Evolutionary conservation across 768 basidiomycete species (phyloP).

Genomic region (Cystofilobasidium bisporidii): DNA sequence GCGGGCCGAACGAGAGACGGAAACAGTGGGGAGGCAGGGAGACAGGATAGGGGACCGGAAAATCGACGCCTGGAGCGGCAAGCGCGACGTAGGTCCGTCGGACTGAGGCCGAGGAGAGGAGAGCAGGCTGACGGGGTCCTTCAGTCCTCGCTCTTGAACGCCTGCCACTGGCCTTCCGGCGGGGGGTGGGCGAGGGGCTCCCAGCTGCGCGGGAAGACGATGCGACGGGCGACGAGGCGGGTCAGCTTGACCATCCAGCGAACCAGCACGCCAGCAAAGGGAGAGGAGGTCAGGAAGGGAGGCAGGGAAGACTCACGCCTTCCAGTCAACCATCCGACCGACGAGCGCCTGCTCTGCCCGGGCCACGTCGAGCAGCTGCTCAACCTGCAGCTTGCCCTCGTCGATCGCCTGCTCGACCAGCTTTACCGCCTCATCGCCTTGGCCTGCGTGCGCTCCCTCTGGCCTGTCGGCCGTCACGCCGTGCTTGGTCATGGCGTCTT

Average conservation of each 20-base stretch:
- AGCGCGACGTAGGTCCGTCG: too few species aligned
- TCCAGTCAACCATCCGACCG: conserved; percentile 85
- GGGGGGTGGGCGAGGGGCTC: conserved; percentile 75
- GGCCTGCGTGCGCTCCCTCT: conserved; percentile 44
- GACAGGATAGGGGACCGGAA: too few species aligned
- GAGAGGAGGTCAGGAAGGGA: conserved; percentile 3
- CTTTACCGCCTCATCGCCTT: conserved; percentile 37
- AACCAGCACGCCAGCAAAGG: conserved; percentile 8
- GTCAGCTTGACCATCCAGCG: conserved; percentile 5
- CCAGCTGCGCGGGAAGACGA: conserved; percentile 51
- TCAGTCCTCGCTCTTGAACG: conserved; percentile 42
- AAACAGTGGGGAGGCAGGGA: too few species aligned
- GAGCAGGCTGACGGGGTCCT: neutral
- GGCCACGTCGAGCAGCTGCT: conserved; percentile 73
- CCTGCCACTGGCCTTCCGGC: conserved; percentile 77
- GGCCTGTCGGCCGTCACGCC: conserved; percentile 32
- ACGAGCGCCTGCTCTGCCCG: conserved; percentile 68
- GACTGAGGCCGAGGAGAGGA: neutral
- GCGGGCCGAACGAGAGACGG: too few species aligned
- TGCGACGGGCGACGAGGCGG: neutral
- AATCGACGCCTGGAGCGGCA: too few species aligned
- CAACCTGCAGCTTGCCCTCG: conserved; percentile 61
- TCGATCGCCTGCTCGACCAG: conserved; percentile 64
- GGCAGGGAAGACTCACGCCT: conserved; percentile 57
- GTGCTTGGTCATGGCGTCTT: conserved; percentile 33